A percentile compares a stretch with the other conserved stretches of the same genome.
Conservation (phyloP, 176 grass and related monocot species). For the Aechmea fasciata region DNA sequence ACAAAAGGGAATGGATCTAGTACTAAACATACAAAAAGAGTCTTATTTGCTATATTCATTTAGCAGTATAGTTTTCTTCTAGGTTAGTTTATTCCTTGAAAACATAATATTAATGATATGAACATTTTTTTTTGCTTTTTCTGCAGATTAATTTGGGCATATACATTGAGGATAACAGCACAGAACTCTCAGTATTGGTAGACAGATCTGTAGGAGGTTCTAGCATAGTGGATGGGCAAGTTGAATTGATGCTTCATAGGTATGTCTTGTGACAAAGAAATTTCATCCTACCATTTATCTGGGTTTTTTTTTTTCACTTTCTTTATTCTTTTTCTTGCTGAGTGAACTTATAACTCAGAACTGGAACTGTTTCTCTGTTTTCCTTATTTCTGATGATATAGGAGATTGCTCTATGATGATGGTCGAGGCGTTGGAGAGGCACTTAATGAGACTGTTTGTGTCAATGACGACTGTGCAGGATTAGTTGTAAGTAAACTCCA, state of each 20-base stretch:
- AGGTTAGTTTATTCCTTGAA: conserved; percentile 6
- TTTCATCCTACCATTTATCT: neutral
- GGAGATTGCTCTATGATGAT: conserved; percentile 89
- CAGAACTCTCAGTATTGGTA: conserved; percentile 70
- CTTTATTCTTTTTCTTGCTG: neutral
- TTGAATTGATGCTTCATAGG: conserved; percentile 97
- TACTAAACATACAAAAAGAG: too few species aligned
- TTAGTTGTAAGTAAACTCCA: conserved; percentile 54
- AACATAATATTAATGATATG: neutral
- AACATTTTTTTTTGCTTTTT: neutral
- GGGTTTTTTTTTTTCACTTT: conserved; percentile 6
- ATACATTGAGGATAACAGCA: conserved; percentile 81
- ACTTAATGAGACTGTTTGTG: conserved; percentile 75
- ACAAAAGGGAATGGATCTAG: too few species aligned
- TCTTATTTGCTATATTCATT: too few species aligned
- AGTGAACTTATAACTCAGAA: neutral
- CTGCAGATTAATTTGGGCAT: conserved; percentile 90
- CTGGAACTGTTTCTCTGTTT: too few species aligned
- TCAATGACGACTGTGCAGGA: conserved; percentile 56
- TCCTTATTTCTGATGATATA: conserved; percentile 23
- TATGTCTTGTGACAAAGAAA: neutral
- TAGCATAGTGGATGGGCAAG: conserved; percentile 83
- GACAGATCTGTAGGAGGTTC: conserved; percentile 84
- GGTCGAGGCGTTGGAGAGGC: conserved; percentile 66
- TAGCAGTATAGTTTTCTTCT: too few species aligned